These are phyloP conservation scores for Cetraspora pellucida DNA, from an alignment of 192 early-diverging fungal species.

Conservation along the genomic window DNA sequence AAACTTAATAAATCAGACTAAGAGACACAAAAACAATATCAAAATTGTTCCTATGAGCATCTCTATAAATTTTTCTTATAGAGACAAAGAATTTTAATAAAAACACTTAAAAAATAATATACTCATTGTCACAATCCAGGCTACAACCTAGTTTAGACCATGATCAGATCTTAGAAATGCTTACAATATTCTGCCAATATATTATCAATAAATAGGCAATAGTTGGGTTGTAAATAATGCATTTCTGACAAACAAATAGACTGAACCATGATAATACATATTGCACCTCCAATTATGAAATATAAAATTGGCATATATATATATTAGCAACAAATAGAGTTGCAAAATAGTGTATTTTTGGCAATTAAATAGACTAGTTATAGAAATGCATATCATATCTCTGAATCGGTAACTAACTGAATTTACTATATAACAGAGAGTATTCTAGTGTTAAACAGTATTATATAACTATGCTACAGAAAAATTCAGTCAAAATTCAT, in stretches of 20 bases:
- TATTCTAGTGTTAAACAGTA: too few relatives aligned
- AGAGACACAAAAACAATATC: background rate
- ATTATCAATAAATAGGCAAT: background rate
- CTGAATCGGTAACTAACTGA: too few relatives aligned
- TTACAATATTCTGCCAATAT: background rate
- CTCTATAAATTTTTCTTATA: background rate
- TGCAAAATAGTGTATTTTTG: too few relatives aligned
- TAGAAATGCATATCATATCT: too few relatives aligned
- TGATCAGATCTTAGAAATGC: background rate
- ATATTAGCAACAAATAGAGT: too few relatives aligned
- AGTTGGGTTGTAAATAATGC: background rate
- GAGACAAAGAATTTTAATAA: background rate
- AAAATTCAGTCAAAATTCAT: too few relatives aligned
- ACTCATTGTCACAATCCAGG: background rate
- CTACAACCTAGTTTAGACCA: background rate
- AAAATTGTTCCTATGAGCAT: background rate
- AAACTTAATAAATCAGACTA: background rate
- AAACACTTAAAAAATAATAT: background rate
- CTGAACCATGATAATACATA: background rate
- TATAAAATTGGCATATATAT: too few relatives aligned
- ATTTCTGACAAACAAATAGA: background rate
- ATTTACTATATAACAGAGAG: too few relatives aligned
- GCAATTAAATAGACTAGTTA: too few relatives aligned
- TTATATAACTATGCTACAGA: too few relatives aligned
- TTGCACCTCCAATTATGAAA: background rate